Evolutionary conservation across 2,329 filamentous ascomycete species (phyloP).

Genomic region (Calonectria pauciramosa): DNA sequence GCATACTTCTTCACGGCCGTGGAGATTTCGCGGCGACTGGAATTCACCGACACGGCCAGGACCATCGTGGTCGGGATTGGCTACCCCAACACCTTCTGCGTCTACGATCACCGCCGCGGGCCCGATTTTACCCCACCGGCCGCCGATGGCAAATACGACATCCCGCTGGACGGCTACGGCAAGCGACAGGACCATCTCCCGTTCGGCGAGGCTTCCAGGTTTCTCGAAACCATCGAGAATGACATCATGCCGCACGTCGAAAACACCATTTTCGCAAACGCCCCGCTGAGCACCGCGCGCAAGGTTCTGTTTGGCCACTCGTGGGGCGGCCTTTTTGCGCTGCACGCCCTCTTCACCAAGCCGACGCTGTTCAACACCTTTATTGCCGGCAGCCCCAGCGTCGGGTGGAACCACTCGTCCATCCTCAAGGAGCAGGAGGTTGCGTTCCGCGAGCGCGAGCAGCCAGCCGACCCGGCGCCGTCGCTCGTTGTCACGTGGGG

Average conservation of each 20-base stretch:
- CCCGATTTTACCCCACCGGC: slow-evolving; percentile 4
- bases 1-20: slow-evolving; percentile 1
- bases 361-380: background rate
- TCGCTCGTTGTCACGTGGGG: background rate
- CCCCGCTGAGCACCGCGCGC: background rate
- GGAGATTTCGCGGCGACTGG: background rate
- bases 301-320: background rate
- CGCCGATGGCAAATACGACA: background rate
- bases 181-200: background rate
- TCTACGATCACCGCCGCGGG: background rate
- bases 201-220: background rate
- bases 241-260: background rate
- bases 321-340: background rate
- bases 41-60: background rate
- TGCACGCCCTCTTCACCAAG: background rate
- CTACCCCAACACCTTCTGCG: slow-evolving; percentile 1
- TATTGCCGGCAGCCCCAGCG: background rate
- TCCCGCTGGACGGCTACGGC: background rate
- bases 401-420: background rate
- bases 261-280: background rate
- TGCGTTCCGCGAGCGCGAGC: background rate
- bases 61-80: slow-evolving; percentile 6
- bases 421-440: slow-evolving; percentile 1
- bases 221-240: background rate
- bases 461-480: background rate